Conservation (phyloP, 345 rosid genomes). For the Balakata baccata region DNA sequence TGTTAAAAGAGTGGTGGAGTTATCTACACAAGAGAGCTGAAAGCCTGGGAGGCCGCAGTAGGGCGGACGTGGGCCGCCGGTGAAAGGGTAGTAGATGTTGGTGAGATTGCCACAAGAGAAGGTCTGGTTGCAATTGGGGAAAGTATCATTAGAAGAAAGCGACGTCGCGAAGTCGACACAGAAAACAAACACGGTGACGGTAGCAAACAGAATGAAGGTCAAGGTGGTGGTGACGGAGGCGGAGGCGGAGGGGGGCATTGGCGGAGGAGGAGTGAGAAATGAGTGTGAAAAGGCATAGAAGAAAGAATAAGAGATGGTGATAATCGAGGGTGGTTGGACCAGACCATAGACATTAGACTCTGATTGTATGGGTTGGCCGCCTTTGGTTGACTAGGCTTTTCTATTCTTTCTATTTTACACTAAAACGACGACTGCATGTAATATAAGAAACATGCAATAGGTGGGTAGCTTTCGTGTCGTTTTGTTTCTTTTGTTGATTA, state of each 20-base stretch:
- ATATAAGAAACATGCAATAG: neutral
- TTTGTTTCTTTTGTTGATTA: neutral
- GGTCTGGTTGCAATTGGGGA: constrained; percentile 18
- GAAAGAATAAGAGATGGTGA: neutral
- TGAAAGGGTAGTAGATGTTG: constrained; percentile 43
- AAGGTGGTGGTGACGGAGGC: neutral
- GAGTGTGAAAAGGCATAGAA: neutral
- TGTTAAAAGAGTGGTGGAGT: constrained; percentile 11
- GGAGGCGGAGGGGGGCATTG: neutral
- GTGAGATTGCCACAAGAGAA: constrained; percentile 36
- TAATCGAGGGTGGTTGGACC: constrained; percentile 1
- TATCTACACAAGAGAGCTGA: constrained; percentile 29
- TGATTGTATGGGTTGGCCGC: neutral
- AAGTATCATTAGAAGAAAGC: neutral
- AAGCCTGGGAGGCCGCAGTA: constrained; percentile 44
- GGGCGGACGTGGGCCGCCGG: constrained; percentile 43
- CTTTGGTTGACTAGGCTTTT: constrained; percentile 6
- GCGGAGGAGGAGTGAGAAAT: neutral
- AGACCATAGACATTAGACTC: neutral
- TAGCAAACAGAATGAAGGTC: neutral
- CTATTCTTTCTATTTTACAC: neutral
- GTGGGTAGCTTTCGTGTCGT: neutral
- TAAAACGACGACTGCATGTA: neutral
- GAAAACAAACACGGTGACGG: neutral
- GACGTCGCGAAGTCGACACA: neutral